Conservation (phyloP, 1,139 yeast species). For the Yamadazyma kanchanaburiensis region DNA sequence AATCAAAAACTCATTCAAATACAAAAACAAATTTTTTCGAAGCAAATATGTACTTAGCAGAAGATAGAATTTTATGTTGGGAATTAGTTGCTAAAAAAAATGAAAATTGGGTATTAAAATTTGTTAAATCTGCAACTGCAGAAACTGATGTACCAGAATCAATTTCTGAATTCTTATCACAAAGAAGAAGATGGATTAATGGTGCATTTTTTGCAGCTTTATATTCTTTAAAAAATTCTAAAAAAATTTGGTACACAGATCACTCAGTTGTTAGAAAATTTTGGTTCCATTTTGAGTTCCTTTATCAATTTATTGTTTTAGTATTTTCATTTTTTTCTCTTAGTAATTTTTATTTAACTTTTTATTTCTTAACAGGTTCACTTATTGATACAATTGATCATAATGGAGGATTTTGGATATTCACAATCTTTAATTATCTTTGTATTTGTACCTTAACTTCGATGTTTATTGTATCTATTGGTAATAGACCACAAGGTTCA, state of each 20-base stretch:
- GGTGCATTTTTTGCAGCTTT: conserved; percentile 97
- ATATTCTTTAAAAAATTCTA: conserved; percentile 76
- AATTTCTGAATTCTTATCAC: conserved; percentile 86
- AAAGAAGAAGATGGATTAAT: conserved; percentile 96
- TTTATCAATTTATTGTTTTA: conserved; percentile 74
- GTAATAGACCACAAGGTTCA: conserved; percentile 92
- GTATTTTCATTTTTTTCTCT: conserved; percentile 86
- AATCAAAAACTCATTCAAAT: conserved; percentile 28
- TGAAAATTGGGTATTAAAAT: conserved; percentile 89
- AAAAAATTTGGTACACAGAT: conserved; percentile 81
- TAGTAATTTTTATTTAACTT: conserved; percentile 86
- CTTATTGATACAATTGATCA: conserved; percentile 39
- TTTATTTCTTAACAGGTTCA: conserved; percentile 90
- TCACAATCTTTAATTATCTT: conserved; percentile 79
- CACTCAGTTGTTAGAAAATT: conserved; percentile 76
- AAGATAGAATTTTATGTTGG: conserved; percentile 96
- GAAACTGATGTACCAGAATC: conserved; percentile 97
- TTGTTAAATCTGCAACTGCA: conserved; percentile 91
- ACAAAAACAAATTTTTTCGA: conserved; percentile 73
- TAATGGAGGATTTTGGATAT: conserved; percentile 73
- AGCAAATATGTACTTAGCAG: conserved; percentile 96
- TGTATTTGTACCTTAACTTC: conserved; percentile 79
- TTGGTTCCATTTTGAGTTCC: conserved; percentile 76
- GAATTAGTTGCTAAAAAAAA: conserved; percentile 86
- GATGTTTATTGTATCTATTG: conserved; percentile 87